Conservation (phyloP, 1,284 basidiomycete genomes). For the Termitomyces sp. region DNA sequence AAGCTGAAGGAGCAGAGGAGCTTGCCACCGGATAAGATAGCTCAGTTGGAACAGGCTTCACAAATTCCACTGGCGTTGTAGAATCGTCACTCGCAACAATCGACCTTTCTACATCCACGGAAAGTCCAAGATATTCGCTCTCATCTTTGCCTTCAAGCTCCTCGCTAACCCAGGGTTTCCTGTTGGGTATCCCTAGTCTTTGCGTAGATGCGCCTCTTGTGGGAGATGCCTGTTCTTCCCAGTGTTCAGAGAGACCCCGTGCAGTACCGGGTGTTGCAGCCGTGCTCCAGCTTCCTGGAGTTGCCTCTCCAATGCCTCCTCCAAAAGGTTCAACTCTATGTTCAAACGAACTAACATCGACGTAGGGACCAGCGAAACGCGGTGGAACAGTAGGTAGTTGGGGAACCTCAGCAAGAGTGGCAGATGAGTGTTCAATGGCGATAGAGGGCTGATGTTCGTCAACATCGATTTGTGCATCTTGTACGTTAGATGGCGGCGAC, state of each 20-base stretch:
- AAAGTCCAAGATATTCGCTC: conserved; percentile 3
- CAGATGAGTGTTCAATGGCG: conserved; percentile 4
- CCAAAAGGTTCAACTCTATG: background rate
- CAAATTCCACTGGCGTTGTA: background rate
- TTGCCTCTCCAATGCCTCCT: conserved; percentile 30
- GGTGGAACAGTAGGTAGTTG: conserved; percentile 8
- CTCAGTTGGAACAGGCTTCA: background rate
- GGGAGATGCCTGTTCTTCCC: conserved; percentile 17
- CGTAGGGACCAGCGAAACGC: conserved; percentile 13
- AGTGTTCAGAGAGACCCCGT: conserved; percentile 11
- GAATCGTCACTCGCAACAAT: background rate
- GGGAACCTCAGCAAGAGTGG: conserved; percentile 9
- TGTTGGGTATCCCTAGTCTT: conserved; percentile 11
- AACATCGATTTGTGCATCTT: background rate
- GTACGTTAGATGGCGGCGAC: conserved; percentile 16
- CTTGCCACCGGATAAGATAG: background rate
- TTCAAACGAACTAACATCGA: conserved; percentile 24
- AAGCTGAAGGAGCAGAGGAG: conserved; percentile 24
- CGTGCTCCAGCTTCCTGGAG: conserved; percentile 60
- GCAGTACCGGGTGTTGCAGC: conserved; percentile 55
- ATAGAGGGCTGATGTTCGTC: background rate
- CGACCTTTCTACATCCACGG: conserved; percentile 6
- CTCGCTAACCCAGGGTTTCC: conserved; percentile 24
- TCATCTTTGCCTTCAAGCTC: conserved; percentile 19
- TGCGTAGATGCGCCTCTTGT: conserved; percentile 5